A percentile compares a stretch with the other conserved stretches of the same genome.
These are phyloP conservation scores for Hysterium pulicare DNA, from an alignment of 2,329 filamentous ascomycete genomes.

Conservation along the genomic window DNA sequence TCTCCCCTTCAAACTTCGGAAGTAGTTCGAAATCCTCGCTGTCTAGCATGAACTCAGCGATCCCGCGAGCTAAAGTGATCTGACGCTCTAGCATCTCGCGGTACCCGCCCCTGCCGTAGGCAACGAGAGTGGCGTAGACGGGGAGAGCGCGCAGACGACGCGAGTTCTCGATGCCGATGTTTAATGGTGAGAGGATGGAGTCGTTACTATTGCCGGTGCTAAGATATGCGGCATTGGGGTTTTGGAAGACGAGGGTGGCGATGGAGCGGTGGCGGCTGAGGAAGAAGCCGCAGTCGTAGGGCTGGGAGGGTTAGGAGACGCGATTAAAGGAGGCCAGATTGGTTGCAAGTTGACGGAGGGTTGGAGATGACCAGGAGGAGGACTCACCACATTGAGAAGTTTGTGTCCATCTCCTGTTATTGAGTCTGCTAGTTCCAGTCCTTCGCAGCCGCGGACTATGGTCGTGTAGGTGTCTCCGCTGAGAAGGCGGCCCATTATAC, in stretches of 20 bases:
- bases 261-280: conserved; percentile 63
- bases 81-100: conserved; percentile 68
- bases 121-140: conserved; percentile 74
- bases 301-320: conserved; percentile 42
- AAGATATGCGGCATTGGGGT: conserved; percentile 83
- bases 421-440: conserved; percentile 79
- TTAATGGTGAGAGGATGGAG: conserved; percentile 72
- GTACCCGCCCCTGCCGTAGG: conserved; percentile 70
- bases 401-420: conserved; percentile 88
- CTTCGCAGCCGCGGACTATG: conserved; percentile 54
- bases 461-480: conserved; percentile 55
- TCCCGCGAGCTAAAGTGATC: conserved; percentile 64
- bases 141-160: conserved; percentile 88
- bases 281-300: conserved; percentile 92
- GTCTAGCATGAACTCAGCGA: conserved; percentile 62
- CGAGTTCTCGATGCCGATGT: conserved; percentile 87
- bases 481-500: conserved; percentile 71
- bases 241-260: conserved; percentile 67
- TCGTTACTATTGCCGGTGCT: conserved; percentile 37
- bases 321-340: no score
- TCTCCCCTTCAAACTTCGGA: conserved; percentile 44
- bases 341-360: no score
- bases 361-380: background rate
- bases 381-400: conserved; percentile 75
- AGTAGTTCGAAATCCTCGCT: conserved; percentile 66